Conservation (phyloP, 192 early-diverging fungal genomes). For the Coemansia reversa region DNA sequence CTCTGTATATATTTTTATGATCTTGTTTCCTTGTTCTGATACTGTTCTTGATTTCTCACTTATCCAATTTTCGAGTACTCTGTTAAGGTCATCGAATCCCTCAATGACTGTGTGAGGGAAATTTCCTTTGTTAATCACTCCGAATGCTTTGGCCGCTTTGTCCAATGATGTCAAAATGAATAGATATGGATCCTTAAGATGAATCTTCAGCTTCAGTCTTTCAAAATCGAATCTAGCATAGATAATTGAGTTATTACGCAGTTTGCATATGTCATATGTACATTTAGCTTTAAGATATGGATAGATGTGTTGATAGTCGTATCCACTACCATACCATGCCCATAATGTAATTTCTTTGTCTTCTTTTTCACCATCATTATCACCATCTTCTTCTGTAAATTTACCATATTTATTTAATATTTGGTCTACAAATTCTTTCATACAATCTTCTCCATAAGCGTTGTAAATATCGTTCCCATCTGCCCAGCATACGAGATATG, state of each 20-base stretch:
- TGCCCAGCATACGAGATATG: constrained; percentile 4
- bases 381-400: no score
- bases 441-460: not conserved
- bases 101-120: constrained; percentile 1
- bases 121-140: constrained; percentile 1
- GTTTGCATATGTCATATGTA: not conserved
- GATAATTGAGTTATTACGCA: constrained; percentile 4
- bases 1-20: not conserved
- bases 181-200: not conserved
- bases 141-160: not conserved
- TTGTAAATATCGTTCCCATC: not conserved
- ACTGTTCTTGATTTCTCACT: not conserved
- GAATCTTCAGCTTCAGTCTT: not conserved
- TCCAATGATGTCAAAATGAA: not conserved
- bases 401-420: no score
- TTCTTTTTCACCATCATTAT: constrained; percentile 2
- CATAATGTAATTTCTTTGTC: not conserved
- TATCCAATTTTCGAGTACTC: not conserved
- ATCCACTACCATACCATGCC: constrained; percentile 3
- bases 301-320: constrained; percentile 3
- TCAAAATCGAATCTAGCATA: not conserved
- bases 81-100: not conserved
- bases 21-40: not conserved
- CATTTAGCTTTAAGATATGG: constrained; percentile 3
- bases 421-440: not conserved